phyloP scores from a whole-genome alignment of 2,329 filamentous ascomycete species.

The Penicillium sp. region DNA sequence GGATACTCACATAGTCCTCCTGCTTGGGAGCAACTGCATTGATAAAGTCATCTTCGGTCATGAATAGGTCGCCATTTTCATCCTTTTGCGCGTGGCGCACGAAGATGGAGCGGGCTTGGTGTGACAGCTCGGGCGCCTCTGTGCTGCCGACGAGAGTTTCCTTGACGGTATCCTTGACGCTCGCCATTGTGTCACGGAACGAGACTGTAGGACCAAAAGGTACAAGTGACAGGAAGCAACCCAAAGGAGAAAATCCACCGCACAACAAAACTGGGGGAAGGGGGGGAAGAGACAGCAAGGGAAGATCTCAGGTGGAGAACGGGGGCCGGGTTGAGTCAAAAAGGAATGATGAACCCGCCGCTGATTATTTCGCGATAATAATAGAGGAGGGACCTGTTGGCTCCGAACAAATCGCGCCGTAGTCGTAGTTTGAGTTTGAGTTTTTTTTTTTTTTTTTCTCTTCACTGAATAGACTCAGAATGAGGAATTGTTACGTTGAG shows the following conservation, averaged over 20 bases:
- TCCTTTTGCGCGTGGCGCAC: constrained; percentile 75
- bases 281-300: constrained; percentile 14
- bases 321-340: constrained; percentile 28
- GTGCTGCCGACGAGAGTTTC: constrained; percentile 72
- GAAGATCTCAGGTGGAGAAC: constrained; percentile 28
- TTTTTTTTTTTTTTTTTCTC: constrained; percentile 1
- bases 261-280: constrained; percentile 23
- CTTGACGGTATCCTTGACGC: constrained; percentile 73
- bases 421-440: too few species aligned
- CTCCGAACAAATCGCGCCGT: constrained; percentile 4
- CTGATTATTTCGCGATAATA: constrained; percentile 16
- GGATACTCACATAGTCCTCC: constrained; percentile 81
- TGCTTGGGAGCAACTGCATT: constrained; percentile 81
- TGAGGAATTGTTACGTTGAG: background rate
- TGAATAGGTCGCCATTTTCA: constrained; percentile 73
- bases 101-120: constrained; percentile 77
- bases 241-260: constrained; percentile 19
- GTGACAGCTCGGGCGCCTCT: constrained; percentile 66
- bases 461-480: background rate
- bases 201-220: constrained; percentile 3
- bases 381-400: background rate
- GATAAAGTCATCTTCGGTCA: constrained; percentile 86
- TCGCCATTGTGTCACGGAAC: constrained; percentile 44
- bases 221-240: constrained; percentile 3
- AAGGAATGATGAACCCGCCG: constrained; percentile 23